These are phyloP conservation scores for Sophora flavescens DNA, from an alignment of 306 rosid genomes.

Conservation along the genomic window DNA sequence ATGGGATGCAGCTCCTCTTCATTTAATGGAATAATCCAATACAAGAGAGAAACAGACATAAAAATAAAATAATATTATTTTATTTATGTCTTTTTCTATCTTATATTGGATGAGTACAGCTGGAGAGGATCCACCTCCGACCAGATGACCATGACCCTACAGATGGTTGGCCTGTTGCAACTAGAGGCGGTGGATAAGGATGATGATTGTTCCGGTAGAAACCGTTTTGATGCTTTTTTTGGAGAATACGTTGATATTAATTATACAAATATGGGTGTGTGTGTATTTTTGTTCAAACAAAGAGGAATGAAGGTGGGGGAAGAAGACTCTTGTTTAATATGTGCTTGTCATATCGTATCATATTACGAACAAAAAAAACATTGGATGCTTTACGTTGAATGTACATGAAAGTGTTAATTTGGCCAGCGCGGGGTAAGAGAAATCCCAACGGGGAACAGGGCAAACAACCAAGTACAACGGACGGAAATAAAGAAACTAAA, in stretches of 20 bases:
- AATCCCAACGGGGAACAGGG: background rate
- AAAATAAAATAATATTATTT: too few species aligned
- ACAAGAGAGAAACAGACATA: too few species aligned
- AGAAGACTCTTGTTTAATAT: background rate
- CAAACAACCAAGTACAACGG: background rate
- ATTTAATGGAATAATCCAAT: too few species aligned
- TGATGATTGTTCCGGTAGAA: background rate
- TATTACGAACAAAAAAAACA: background rate
- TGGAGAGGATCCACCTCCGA: too few species aligned
- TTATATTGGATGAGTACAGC: too few species aligned
- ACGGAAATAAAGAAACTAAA: background rate
- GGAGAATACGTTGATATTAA: too few species aligned
- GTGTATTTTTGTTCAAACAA: background rate
- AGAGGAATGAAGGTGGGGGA: background rate
- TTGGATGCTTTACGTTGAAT: background rate
- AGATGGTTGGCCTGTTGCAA: background rate
- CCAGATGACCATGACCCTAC: conserved; percentile 61
- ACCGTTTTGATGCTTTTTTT: background rate
- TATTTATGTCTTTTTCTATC: too few species aligned
- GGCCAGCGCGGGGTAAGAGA: background rate
- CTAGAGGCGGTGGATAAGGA: background rate
- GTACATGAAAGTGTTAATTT: background rate
- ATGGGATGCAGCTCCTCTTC: too few species aligned
- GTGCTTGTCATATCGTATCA: background rate
- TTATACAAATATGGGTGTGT: too few species aligned